phyloP scores from a whole-genome alignment of 169 alveolate species.

The Prorocentrum cordatum region DNA sequence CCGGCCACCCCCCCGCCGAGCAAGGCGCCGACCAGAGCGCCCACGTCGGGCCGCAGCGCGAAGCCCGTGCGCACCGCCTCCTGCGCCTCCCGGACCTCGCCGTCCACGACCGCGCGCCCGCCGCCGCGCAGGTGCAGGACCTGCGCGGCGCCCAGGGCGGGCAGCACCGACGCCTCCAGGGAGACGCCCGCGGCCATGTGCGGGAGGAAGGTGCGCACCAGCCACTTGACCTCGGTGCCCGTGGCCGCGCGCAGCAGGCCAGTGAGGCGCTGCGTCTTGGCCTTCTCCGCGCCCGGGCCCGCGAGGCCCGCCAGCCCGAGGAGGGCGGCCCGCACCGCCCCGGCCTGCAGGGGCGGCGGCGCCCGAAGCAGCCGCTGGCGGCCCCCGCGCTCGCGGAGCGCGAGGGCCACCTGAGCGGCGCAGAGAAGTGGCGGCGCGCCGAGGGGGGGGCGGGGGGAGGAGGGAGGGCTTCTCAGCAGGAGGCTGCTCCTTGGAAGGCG shows the following conservation, averaged over 20 bases:
- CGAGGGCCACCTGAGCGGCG: conserved; percentile 15
- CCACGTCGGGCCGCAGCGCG: conserved; percentile 61
- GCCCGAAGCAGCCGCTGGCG: conserved; percentile 35
- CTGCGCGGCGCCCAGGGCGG: conserved; percentile 38
- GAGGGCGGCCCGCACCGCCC: conserved; percentile 31
- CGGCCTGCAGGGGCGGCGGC: conserved; percentile 55
- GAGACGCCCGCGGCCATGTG: conserved; percentile 57
- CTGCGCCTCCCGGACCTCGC: too few relatives aligned
- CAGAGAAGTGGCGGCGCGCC: neutral
- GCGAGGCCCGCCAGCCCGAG: conserved; percentile 21
- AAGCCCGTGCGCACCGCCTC: conserved; percentile 41
- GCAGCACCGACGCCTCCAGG: conserved; percentile 54
- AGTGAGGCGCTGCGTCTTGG: conserved; percentile 20
- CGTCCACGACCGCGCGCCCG: neutral
- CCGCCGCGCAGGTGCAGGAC: neutral
- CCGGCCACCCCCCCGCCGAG: conserved; percentile 34
- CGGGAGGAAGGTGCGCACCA: conserved; percentile 36
- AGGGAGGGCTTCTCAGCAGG: too few relatives aligned
- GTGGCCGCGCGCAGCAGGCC: conserved; percentile 53
- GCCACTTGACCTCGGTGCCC: conserved; percentile 55
- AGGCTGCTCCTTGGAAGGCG: too few relatives aligned
- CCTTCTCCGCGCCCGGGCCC: conserved; percentile 22
- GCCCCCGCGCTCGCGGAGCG: conserved; percentile 46
- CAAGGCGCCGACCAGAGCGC: conserved; percentile 22
- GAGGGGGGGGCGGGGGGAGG: too few relatives aligned